These are phyloP conservation scores for Linum tenue DNA, from an alignment of 345 rosid genomes.

Conservation along the genomic window DNA sequence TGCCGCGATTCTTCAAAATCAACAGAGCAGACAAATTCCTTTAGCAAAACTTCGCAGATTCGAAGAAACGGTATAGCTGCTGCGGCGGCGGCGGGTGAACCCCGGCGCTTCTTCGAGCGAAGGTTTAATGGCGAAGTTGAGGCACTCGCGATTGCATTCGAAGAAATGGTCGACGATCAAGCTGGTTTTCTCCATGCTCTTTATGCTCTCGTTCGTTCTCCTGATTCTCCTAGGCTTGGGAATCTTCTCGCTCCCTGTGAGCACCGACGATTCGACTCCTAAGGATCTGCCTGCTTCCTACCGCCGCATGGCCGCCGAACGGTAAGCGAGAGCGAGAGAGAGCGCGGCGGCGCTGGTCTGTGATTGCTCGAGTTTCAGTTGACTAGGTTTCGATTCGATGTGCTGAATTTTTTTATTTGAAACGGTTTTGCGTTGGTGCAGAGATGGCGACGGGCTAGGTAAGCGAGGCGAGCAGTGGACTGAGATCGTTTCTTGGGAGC, in stretches of 20 bases:
- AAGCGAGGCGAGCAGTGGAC: slow-evolving; percentile 77
- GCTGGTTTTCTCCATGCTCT: slow-evolving; percentile 46
- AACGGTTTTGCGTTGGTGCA: slow-evolving; percentile 21
- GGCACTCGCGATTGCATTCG: slow-evolving; percentile 49
- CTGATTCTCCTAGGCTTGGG: slow-evolving; percentile 67
- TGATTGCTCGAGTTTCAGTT: not conserved
- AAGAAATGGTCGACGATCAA: slow-evolving; percentile 53
- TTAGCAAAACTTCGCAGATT: too few relatives aligned
- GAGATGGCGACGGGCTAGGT: slow-evolving; percentile 42
- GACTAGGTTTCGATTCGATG: not conserved
- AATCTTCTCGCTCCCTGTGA: slow-evolving; percentile 53
- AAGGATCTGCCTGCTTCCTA: slow-evolving; percentile 40
- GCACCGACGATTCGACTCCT: slow-evolving; percentile 34
- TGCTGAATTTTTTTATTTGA: not conserved
- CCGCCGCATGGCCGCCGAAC: slow-evolving; percentile 45
- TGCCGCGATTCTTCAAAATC: too few relatives aligned
- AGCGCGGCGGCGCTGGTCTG: not conserved
- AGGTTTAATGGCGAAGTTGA: slow-evolving; percentile 60
- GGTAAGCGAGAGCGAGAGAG: slow-evolving; percentile 23
- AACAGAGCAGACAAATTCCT: too few relatives aligned
- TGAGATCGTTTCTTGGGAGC: slow-evolving; percentile 86
- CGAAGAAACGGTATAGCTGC: too few relatives aligned
- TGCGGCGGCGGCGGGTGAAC: too few relatives aligned
- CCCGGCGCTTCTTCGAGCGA: not conserved
- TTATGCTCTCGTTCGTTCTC: slow-evolving; percentile 54